Conservation (phyloP, 768 basidiomycete species). For the Boletus edulis region DNA sequence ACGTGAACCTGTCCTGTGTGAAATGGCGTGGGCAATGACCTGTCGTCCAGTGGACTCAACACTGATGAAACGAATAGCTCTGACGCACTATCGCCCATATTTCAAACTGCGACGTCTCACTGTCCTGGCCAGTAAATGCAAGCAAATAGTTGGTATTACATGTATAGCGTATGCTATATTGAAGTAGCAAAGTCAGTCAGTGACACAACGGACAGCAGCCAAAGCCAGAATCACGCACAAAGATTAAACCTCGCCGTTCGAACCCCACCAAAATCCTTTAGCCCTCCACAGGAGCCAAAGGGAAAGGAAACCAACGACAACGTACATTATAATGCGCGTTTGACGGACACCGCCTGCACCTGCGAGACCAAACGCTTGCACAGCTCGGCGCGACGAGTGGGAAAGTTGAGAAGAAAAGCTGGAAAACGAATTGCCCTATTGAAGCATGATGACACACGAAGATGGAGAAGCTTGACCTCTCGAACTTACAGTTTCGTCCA, state of each 20-base stretch:
- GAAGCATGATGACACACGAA: neutral
- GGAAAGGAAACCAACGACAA: slow-evolving; percentile 51
- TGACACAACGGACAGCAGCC: neutral
- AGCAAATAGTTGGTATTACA: slow-evolving; percentile 5
- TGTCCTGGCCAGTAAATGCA: neutral
- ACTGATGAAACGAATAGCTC: neutral
- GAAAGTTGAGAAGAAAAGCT: slow-evolving; percentile 61
- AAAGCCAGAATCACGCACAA: slow-evolving; percentile 14
- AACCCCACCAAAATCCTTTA: slow-evolving; percentile 45
- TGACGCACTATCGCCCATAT: neutral
- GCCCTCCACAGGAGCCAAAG: slow-evolving; percentile 58
- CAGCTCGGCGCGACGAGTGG: slow-evolving; percentile 67
- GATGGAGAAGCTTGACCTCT: neutral
- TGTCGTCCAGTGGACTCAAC: neutral
- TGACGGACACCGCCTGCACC: slow-evolving; percentile 65
- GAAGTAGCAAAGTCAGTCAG: neutral
- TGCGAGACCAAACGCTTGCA: slow-evolving; percentile 66
- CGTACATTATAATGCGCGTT: slow-evolving; percentile 62
- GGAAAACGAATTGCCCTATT: slow-evolving; percentile 63
- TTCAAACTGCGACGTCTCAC: too few relatives aligned
- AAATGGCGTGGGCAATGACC: too few relatives aligned
- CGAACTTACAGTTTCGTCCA: slow-evolving; percentile 69
- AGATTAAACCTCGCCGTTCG: slow-evolving; percentile 14
- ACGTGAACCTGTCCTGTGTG: too few relatives aligned
- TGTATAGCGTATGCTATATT: neutral